Evolutionary conservation across 306 rosid species (phyloP).

Genomic region (Fragaria ananassa): DNA sequence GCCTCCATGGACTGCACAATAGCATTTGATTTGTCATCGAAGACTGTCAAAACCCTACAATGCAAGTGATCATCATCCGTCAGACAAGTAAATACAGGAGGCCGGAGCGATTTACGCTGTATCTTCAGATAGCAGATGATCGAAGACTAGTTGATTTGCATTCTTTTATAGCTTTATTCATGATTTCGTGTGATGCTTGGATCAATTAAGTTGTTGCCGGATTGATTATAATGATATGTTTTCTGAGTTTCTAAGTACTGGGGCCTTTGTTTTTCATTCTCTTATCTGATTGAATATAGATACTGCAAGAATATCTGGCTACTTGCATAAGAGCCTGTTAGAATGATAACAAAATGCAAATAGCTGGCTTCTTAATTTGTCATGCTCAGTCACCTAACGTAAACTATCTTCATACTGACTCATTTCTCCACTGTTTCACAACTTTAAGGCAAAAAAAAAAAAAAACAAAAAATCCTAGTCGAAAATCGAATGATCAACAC

Average conservation of each 20-base stretch:
- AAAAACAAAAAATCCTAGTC: not conserved
- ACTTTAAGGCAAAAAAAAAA: not conserved
- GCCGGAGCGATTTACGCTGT: not conserved
- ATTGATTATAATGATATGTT: not conserved
- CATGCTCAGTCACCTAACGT: not conserved
- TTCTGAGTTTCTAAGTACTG: not conserved
- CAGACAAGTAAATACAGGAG: not conserved
- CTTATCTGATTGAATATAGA: not conserved
- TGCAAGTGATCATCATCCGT: slow-evolving; percentile 1
- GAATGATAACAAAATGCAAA: not conserved
- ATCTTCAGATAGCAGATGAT: not conserved
- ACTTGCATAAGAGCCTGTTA: not conserved
- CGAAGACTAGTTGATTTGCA: not conserved
- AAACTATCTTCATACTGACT: not conserved
- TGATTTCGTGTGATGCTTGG: not conserved
- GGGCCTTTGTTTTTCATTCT: not conserved
- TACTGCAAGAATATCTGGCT: not conserved
- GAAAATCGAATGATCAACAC: not conserved
- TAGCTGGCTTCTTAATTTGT: not conserved
- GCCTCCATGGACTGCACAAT: slow-evolving; percentile 11
- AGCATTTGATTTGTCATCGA: not conserved
- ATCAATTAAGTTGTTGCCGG: not conserved
- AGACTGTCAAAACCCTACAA: not conserved
- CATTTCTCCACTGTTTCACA: not conserved
- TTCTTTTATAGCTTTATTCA: not conserved